Evolutionary conservation across 1,139 yeast species (phyloP).

Genomic region (Geotrichum bryndzae): DNA sequence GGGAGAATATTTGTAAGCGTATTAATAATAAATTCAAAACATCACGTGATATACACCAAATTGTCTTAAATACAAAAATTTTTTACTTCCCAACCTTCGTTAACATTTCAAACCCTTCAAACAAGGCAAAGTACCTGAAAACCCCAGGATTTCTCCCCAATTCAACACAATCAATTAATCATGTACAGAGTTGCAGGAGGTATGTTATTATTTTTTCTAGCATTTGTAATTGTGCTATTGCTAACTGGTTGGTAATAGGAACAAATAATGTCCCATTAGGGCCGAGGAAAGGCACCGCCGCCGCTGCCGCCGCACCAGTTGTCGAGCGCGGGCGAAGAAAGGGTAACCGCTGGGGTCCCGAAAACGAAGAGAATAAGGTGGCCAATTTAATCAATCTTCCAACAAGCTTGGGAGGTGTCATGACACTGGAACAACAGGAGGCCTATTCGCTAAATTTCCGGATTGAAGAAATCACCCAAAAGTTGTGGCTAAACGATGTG

Average conservation of each 20-base stretch:
- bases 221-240: neutral
- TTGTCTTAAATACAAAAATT: neutral
- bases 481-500: constrained; percentile 46
- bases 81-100: neutral
- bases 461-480: constrained; percentile 71
- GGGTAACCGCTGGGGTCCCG: constrained; percentile 34
- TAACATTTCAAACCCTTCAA: neutral
- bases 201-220: neutral
- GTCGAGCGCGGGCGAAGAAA: constrained; percentile 20
- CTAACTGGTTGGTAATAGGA: constrained; percentile 19
- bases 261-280: constrained; percentile 32
- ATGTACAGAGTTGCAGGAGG: constrained; percentile 12
- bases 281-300: constrained; percentile 20
- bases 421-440: constrained; percentile 81
- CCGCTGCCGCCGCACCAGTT: constrained; percentile 8
- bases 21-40: neutral
- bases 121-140: neutral
- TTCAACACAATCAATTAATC: neutral
- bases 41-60: neutral
- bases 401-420: constrained; percentile 42
- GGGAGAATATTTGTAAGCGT: no score
- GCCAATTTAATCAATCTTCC: constrained; percentile 36
- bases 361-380: constrained; percentile 28
- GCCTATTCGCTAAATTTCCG: constrained; percentile 72
- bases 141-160: neutral